phyloP scores from a whole-genome alignment of 371 early-diverging fungal species.

The Enteropsectra breve region DNA sequence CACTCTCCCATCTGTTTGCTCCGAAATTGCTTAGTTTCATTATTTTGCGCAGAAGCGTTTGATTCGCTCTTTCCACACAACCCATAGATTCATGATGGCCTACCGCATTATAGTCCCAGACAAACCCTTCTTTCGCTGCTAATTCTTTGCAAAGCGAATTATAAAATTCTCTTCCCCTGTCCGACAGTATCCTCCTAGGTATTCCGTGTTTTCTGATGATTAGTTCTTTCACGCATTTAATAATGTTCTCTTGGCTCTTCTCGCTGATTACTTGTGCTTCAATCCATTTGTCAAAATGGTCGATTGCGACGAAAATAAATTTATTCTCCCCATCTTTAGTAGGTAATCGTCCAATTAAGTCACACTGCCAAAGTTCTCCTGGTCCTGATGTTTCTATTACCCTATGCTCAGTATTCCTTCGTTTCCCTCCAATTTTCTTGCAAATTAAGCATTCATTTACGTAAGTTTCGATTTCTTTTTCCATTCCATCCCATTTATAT shows the following conservation, averaged over 20 bases:
- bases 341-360: not conserved
- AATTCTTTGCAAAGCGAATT: not conserved
- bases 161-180: not conserved
- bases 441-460: not conserved
- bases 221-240: not conserved
- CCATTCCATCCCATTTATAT: not conserved
- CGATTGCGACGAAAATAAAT: constrained; percentile 25
- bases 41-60: not conserved
- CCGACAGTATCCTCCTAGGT: not conserved
- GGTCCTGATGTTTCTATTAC: not conserved
- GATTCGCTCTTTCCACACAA: not conserved
- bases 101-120: not conserved
- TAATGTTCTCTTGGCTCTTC: not conserved
- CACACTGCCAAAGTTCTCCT: not conserved
- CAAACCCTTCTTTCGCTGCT: not conserved
- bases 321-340: not conserved
- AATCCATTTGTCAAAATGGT: constrained; percentile 11
- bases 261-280: constrained; percentile 4
- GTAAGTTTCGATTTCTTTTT: not conserved
- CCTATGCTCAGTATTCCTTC: not conserved
- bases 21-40: not conserved
- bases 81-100: not conserved
- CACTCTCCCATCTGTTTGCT: not conserved
- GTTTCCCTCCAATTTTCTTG: not conserved
- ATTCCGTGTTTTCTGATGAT: not conserved